Base-by-base conservation (phyloP, 441 rosid species). In the Manihot esculenta region DNA sequence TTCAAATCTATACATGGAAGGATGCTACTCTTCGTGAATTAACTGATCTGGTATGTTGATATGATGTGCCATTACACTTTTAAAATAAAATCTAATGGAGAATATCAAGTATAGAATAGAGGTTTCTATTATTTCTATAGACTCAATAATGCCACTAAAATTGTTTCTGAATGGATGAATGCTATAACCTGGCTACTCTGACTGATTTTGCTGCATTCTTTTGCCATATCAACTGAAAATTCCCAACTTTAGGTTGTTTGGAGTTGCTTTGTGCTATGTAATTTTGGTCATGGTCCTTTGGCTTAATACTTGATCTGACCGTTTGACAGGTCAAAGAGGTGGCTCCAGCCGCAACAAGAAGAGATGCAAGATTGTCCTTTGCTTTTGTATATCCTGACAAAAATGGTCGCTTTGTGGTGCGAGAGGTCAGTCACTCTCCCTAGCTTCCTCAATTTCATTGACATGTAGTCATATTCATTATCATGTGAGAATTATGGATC, bases 1-100 rank as follows among this genome's bases (percentile, higher is more conserved):
- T 93, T 82, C 99, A 93, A 73, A 93, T 96, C 51, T 96, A 93
- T 81, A 93, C 98, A 8, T 96, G 99, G 96, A 96, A 90, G 78
- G 98, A 96, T 84, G 99, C 99, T 53, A 89, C 85, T 49, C 93
- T 93, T 51, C 94, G 96, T 0, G 97, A 96, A 79, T 66, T 93
- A 70, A 93, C 97, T 2, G 99, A 93, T 74, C 84, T 96, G 85
- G 99, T 93, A 80, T 68, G 85, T 70, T 44, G 10, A 50, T 6
- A 8, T 70, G 18, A 33, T 61, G 20, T 56, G 10, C 50, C 47
- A 24, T 24, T 62, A 12, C 42, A 17, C 23, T 71, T 51, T 51
- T 64, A 4, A 44, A 44, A 14, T 30, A 26, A 9, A 41, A 23
- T 72, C 3, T 47, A 5, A n/a, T n/a, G 33, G 33, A 4, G 4